phyloP scores from a whole-genome alignment of 2,329 filamentous ascomycete genomes.

The Bretziella fagacearum region DNA sequence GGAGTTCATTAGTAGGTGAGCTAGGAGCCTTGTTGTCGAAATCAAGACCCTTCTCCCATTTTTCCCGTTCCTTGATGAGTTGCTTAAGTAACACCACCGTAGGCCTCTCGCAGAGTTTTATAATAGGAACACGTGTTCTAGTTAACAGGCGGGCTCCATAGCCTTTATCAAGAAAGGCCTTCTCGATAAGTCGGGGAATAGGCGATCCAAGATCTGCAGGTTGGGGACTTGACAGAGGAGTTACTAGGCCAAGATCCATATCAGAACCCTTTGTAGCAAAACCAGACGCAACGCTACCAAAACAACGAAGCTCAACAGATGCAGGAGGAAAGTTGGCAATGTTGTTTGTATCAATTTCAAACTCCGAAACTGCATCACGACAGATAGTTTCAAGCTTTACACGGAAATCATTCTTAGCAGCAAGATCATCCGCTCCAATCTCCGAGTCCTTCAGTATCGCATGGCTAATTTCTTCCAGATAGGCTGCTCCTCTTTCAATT shows the following conservation, averaged over 20 bases:
- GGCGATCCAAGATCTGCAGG: constrained; percentile 38
- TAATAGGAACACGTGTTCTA: constrained; percentile 67
- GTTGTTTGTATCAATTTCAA: constrained; percentile 30
- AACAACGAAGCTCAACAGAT: constrained; percentile 55
- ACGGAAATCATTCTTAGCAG: constrained; percentile 56
- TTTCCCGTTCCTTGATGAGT: constrained; percentile 46
- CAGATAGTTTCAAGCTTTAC: constrained; percentile 46
- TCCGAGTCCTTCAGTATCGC: constrained; percentile 39
- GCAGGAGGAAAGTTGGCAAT: constrained; percentile 31
- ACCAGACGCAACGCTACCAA: constrained; percentile 68
- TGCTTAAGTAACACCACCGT: constrained; percentile 40
- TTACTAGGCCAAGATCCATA: constrained; percentile 71
- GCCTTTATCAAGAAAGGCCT: constrained; percentile 51
- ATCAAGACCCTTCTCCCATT: constrained; percentile 47
- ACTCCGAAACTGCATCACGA: constrained; percentile 36
- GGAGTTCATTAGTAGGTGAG: background rate
- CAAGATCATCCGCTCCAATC: constrained; percentile 45
- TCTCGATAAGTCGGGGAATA: constrained; percentile 61
- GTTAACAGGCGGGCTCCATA: constrained; percentile 63
- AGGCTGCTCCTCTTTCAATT: background rate
- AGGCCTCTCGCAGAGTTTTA: constrained; percentile 68
- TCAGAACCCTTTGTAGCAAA: constrained; percentile 81
- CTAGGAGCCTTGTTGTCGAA: background rate
- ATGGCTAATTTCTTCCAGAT: constrained; percentile 12
- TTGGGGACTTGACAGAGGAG: constrained; percentile 38